Evolutionary conservation across 192 early-diverging fungal species (phyloP), one percentile per base, ranked within the genome.

Genomic region (Dispira simplex): DNA sequence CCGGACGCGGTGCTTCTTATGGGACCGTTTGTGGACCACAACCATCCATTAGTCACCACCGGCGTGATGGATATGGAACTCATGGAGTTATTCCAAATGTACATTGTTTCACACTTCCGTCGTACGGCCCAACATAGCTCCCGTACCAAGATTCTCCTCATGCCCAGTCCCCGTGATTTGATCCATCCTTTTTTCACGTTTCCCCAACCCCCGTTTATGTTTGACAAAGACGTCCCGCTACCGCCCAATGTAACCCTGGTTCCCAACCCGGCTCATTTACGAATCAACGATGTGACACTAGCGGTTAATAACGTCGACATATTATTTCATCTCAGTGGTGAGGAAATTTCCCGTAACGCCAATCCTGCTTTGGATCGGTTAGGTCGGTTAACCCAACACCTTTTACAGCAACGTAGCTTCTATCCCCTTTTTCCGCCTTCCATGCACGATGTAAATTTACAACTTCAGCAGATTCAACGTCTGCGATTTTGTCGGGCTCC

Each of bases 1-100:
- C 94, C 96, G 0, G 85, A 95, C 69, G 79, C 88, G 12, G 76
- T 98, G 10, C 67, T 98, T 25, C 71, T 98, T 71, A 74, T 86
- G 49, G 88, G 88, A 0, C 88, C 88, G 20, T 90, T 90, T 73
- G 71, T 90, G 11, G 69, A 77, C 12, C 75, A 78, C 13, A 44
- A 69, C 14, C 85, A 89, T 55, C 84, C 85, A 16, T 32, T 74
- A 43, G 67, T 89, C 28, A 62, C 66, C 13, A 73, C 73, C 25
- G 86, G 83, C 16, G 70, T 75, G 47, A 32, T 77, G 0, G 79
- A 84, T 44, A 68, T 77, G 64, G 67, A 74, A 10, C 82, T 83
- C 0, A 80, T 81, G 45, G 78, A 82, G 20, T 64, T 88, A 20
- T 95, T 97, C 71, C 55, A 66, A 21, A 32, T 65, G 3, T 75